phyloP scores from a whole-genome alignment of 768 basidiomycete genomes.

The Cantharellus cinnabarinus region DNA sequence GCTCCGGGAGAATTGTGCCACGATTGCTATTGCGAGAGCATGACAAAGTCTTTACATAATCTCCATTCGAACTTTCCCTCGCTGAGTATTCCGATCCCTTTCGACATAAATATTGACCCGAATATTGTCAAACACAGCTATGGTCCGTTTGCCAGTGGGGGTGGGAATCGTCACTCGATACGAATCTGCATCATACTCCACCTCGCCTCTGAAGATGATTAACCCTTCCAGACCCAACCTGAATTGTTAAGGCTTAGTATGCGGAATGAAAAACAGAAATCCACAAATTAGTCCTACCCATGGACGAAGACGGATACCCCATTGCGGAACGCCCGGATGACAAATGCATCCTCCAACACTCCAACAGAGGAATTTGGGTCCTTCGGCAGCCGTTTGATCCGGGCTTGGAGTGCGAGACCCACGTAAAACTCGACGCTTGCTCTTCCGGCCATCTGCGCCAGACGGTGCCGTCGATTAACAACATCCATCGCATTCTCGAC shows the following conservation, averaged over 20 bases:
- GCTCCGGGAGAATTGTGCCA: too few relatives aligned
- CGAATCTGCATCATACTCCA: slow-evolving; percentile 76
- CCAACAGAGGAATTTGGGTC: slow-evolving; percentile 7
- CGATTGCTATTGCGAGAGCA: too few relatives aligned
- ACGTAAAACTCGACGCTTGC: slow-evolving; percentile 98
- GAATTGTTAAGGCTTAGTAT: slow-evolving; percentile 1
- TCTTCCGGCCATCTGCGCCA: slow-evolving; percentile 94
- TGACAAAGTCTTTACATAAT: too few relatives aligned
- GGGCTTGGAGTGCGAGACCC: slow-evolving; percentile 67
- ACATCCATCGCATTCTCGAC: slow-evolving; percentile 73
- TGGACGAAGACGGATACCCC: slow-evolving; percentile 93
- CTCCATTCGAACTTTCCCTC: slow-evolving; percentile 69
- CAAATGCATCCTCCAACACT: slow-evolving; percentile 69
- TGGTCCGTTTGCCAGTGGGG: slow-evolving; percentile 22
- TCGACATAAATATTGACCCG: slow-evolving; percentile 78
- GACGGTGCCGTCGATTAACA: slow-evolving; percentile 79
- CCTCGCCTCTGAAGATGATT: slow-evolving; percentile 81
- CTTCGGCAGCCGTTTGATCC: slow-evolving; percentile 19
- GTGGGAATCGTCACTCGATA: slow-evolving; percentile 60
- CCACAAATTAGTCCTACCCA: slow-evolving; percentile 33
- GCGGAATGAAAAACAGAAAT: neutral
- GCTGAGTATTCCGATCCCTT: slow-evolving; percentile 84
- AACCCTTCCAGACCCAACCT: slow-evolving; percentile 90
- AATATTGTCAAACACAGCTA: slow-evolving; percentile 89
- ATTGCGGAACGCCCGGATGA: slow-evolving; percentile 86